Conservation (phyloP, 495 filamentous ascomycete genomes). For the Amphirosellinia nigrospora region DNA sequence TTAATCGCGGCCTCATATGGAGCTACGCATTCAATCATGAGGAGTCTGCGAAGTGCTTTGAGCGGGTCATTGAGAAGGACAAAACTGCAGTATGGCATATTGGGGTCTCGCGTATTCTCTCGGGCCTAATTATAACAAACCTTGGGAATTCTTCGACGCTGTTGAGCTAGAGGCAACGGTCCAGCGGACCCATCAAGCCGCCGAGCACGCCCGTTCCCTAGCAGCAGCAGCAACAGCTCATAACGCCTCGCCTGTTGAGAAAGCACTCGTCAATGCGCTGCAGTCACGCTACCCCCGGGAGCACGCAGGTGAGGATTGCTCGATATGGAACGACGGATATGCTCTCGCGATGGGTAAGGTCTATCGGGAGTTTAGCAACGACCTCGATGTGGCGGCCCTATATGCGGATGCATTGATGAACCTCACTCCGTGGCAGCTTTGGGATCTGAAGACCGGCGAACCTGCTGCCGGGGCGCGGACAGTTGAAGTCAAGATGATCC, state of each 20-base stretch:
- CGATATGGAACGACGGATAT: slow-evolving; percentile 61
- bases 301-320: slow-evolving; percentile 47
- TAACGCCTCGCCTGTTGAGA: slow-evolving; percentile 53
- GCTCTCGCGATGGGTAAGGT: slow-evolving; percentile 66
- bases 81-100: slow-evolving; percentile 64
- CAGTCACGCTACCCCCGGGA: slow-evolving; percentile 59
- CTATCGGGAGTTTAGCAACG: slow-evolving; percentile 57
- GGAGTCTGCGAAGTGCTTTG: slow-evolving; percentile 65
- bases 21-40: slow-evolving; percentile 71
- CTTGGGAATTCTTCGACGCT: slow-evolving; percentile 69
- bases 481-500: slow-evolving; percentile 59
- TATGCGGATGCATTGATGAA: slow-evolving; percentile 75
- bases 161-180: slow-evolving; percentile 58
- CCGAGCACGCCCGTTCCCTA: slow-evolving; percentile 44
- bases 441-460: slow-evolving; percentile 64
- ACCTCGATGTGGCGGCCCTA: slow-evolving; percentile 66
- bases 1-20: slow-evolving; percentile 68
- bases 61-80: slow-evolving; percentile 61
- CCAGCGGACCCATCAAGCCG: slow-evolving; percentile 51
- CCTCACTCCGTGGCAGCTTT: slow-evolving; percentile 70
- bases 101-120: slow-evolving; percentile 71
- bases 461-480: slow-evolving; percentile 61
- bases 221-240: slow-evolving; percentile 31
- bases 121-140: slow-evolving; percentile 78
- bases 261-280: slow-evolving; percentile 63